Evolutionary conservation across 1,284 basidiomycete genomes (phyloP).

Genomic region (Tilletia indica): DNA sequence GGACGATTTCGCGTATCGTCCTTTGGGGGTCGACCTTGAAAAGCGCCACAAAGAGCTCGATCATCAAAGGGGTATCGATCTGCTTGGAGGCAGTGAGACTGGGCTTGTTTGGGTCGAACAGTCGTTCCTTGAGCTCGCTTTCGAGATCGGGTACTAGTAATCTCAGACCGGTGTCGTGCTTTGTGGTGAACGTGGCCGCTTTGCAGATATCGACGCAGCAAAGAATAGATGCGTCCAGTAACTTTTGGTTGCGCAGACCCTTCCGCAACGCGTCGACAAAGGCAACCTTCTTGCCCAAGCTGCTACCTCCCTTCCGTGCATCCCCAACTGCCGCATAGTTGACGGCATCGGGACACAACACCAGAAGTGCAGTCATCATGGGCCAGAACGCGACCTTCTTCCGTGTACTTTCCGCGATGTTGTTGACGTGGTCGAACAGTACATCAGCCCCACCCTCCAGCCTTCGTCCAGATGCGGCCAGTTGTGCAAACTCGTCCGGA

Average conservation of each 20-base stretch:
- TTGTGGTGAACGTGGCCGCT: conserved; percentile 69
- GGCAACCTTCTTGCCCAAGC: conserved; percentile 57
- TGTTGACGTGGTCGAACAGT: conserved; percentile 53
- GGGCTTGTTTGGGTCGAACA: conserved; percentile 45
- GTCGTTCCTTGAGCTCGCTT: conserved; percentile 40
- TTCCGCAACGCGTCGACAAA: conserved; percentile 58
- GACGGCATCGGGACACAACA: conserved; percentile 75
- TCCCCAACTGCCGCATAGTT: conserved; percentile 58
- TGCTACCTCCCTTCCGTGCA: conserved; percentile 51
- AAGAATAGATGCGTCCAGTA: conserved; percentile 68
- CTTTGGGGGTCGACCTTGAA: conserved; percentile 49
- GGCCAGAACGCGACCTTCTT: conserved; percentile 73
- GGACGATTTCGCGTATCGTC: conserved; percentile 39
- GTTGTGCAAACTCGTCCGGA: conserved; percentile 75
- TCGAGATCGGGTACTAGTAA: conserved; percentile 61
- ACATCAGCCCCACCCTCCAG: conserved; percentile 54
- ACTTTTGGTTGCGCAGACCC: conserved; percentile 41
- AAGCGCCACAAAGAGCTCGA: conserved; percentile 47
- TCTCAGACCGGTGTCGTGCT: conserved; percentile 66
- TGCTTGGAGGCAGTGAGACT: conserved; percentile 34
- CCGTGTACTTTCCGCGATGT: conserved; percentile 58
- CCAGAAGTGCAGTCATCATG: conserved; percentile 72
- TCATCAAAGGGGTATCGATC: conserved; percentile 48
- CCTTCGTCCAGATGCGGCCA: conserved; percentile 60
- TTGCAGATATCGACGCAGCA: conserved; percentile 79